phyloP scores from a whole-genome alignment of 306 rosid genomes.

The Alnus glutinosa region DNA sequence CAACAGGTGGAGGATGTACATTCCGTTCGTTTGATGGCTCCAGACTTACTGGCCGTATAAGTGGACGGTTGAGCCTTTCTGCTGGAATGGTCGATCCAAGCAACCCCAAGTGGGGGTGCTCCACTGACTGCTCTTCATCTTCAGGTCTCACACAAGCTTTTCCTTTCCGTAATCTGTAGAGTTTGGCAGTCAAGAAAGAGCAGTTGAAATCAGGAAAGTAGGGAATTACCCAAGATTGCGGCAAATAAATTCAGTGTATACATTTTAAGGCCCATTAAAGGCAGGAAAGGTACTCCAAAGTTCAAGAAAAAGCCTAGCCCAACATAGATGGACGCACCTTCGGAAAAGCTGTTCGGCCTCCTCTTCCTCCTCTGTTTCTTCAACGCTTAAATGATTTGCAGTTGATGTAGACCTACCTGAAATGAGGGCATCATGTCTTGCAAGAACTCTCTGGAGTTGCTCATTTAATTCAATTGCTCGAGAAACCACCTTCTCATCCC shows the following conservation, averaged over 20 bases:
- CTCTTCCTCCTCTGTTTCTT: conserved; percentile 79
- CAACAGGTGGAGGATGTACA: conserved; percentile 38
- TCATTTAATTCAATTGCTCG: conserved; percentile 86
- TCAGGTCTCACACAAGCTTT: conserved; percentile 85
- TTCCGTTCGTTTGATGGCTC: conserved; percentile 46
- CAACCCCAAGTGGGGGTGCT: conserved; percentile 48
- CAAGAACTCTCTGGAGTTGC: conserved; percentile 81
- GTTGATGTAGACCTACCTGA: conserved; percentile 55
- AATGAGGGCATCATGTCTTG: conserved; percentile 81
- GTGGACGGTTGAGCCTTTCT: conserved; percentile 74
- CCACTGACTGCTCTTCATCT: conserved; percentile 58
- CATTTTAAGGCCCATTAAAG: not conserved
- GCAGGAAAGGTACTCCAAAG: not conserved
- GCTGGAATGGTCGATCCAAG: conserved; percentile 49
- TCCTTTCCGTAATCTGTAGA: conserved; percentile 85
- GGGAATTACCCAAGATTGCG: not conserved
- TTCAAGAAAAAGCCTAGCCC: conserved; percentile 5
- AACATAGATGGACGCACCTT: conserved; percentile 43
- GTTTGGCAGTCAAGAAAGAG: conserved; percentile 20
- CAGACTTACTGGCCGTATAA: conserved; percentile 63
- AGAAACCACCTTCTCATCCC: conserved; percentile 80
- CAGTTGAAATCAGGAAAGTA: conserved; percentile 17
- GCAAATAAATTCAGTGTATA: not conserved
- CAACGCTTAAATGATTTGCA: conserved; percentile 39
- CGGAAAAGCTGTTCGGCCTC: conserved; percentile 87